Evolutionary conservation across 176 grass and related monocot species (phyloP).

Genomic region (Aegilops speltoides): DNA sequence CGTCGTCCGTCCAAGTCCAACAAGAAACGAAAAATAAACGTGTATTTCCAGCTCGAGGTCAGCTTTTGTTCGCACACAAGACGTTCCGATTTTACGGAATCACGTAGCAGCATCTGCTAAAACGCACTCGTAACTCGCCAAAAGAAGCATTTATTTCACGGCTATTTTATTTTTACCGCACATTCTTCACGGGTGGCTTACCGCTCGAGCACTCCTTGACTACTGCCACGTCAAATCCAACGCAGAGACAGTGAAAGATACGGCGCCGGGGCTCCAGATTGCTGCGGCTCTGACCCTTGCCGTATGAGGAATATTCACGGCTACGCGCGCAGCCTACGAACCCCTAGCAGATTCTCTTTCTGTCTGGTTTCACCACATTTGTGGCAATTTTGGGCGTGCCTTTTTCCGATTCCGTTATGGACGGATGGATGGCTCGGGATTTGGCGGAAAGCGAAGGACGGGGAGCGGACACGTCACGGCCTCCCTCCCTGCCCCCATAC

Average conservation of each 20-base stretch:
- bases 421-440: not conserved
- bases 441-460: conserved; percentile 37
- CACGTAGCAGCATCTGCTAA: too few relatives aligned
- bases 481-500: not conserved
- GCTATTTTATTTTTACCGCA: too few relatives aligned
- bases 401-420: conserved; percentile 40
- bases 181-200: not conserved
- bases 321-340: conserved; percentile 12
- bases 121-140: not conserved
- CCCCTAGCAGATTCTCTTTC: conserved; percentile 20
- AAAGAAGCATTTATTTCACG: not conserved
- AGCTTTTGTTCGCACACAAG: not conserved
- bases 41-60: conserved; percentile 1
- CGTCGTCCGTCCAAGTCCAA: not conserved
- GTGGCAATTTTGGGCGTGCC: not conserved
- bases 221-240: too few relatives aligned
- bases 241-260: not conserved
- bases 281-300: not conserved
- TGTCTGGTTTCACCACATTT: conserved; percentile 8
- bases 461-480: conserved; percentile 33
- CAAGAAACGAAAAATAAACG: not conserved
- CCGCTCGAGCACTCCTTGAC: not conserved
- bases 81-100: too few relatives aligned
- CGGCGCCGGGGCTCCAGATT: too few relatives aligned
- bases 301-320: conserved; percentile 50